phyloP scores from a whole-genome alignment of 768 basidiomycete genomes.

The Suillus subalutaceus region DNA sequence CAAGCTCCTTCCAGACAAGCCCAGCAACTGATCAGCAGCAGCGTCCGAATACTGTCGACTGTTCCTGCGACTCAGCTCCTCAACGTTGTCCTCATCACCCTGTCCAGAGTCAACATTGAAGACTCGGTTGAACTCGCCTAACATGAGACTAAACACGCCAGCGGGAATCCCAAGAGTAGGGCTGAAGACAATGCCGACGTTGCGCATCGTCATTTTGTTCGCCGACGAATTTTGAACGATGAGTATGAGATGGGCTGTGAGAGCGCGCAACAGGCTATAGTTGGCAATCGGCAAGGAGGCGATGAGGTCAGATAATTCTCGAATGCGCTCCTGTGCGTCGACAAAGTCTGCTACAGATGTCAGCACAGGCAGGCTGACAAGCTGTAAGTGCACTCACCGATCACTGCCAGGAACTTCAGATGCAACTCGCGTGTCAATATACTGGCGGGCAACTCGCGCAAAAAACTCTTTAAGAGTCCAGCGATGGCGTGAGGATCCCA shows the following conservation, averaged over 20 bases:
- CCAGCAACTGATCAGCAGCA: slow-evolving; percentile 82
- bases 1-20: slow-evolving; percentile 70
- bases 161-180: slow-evolving; percentile 98
- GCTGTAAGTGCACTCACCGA: slow-evolving; percentile 61
- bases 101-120: slow-evolving; percentile 74
- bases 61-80: slow-evolving; percentile 65
- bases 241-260: slow-evolving; percentile 92
- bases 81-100: slow-evolving; percentile 29
- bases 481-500: slow-evolving; percentile 99
- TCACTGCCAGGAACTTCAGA: slow-evolving; percentile 86
- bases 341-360: slow-evolving; percentile 69
- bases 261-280: slow-evolving; percentile 90
- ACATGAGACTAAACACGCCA: slow-evolving; percentile 92
- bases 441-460: slow-evolving; percentile 92
- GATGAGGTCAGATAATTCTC: slow-evolving; percentile 84
- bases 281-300: slow-evolving; percentile 88
- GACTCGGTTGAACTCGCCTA: slow-evolving; percentile 90
- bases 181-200: slow-evolving; percentile 98
- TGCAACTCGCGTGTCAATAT: slow-evolving; percentile 93
- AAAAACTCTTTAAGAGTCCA: slow-evolving; percentile 89
- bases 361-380: slow-evolving; percentile 15
- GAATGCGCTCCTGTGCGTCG: slow-evolving; percentile 85
- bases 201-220: slow-evolving; percentile 99
- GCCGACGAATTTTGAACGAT: slow-evolving; percentile 88
- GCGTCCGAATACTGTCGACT: slow-evolving; percentile 83